phyloP scores from a whole-genome alignment of 176 grass and related monocot species.

The Carex myosuroides region DNA sequence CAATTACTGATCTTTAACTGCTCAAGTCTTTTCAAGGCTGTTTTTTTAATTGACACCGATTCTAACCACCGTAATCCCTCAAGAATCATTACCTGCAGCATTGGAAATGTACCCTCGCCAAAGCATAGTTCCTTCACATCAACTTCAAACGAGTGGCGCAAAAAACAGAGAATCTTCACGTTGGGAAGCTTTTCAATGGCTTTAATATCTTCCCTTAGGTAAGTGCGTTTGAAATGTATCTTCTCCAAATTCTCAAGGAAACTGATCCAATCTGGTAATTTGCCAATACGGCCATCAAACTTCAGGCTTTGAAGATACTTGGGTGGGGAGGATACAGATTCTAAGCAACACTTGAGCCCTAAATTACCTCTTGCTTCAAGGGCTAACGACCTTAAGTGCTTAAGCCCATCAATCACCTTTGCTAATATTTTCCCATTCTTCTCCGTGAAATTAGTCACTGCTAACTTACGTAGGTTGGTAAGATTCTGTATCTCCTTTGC shows the following conservation, averaged over 20 bases:
- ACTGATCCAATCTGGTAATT: not conserved
- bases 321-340: not conserved
- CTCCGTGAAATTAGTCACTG: not conserved
- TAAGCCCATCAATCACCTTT: not conserved
- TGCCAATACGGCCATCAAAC: not conserved
- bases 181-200: not conserved
- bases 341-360: not conserved
- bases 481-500: not conserved
- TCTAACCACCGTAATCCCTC: not conserved
- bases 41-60: not conserved
- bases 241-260: constrained; percentile 11
- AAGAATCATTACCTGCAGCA: not conserved
- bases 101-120: not conserved
- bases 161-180: not conserved
- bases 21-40: not conserved
- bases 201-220: not conserved
- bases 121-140: not conserved
- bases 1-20: not conserved
- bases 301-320: not conserved
- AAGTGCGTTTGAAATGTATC: not conserved
- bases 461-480: not conserved
- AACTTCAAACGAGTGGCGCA: too few relatives aligned
- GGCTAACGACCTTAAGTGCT: not conserved
- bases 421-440: not conserved
- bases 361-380: not conserved